A percentile compares a stretch with the other conserved stretches of the same genome.
phyloP scores from a whole-genome alignment of 1,284 basidiomycete species.

The Gymnopus androsaceus region DNA sequence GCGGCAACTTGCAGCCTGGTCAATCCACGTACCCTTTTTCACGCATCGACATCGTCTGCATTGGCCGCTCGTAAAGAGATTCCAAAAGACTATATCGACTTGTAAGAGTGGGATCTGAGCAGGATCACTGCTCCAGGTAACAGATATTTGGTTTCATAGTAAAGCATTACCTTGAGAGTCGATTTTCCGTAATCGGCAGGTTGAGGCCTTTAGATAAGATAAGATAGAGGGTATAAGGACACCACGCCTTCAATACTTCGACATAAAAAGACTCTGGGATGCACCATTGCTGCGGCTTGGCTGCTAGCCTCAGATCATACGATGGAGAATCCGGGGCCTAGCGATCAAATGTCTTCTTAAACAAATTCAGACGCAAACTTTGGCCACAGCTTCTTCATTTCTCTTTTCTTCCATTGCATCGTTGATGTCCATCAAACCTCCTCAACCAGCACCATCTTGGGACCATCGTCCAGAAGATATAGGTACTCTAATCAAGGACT shows the following conservation, averaged over 20 bases:
- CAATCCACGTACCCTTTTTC: too few relatives aligned
- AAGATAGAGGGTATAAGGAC: neutral
- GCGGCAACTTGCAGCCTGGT: too few relatives aligned
- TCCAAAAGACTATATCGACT: too few relatives aligned
- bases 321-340: conserved; percentile 43
- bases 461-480: conserved; percentile 68
- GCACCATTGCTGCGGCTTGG: conserved; percentile 38
- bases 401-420: conserved; percentile 7
- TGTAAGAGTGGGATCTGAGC: too few relatives aligned
- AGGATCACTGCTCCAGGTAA: too few relatives aligned
- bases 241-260: neutral
- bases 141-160: too few relatives aligned
- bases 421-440: conserved; percentile 49
- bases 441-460: conserved; percentile 71
- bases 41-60: too few relatives aligned
- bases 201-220: too few relatives aligned
- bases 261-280: conserved; percentile 25
- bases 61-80: too few relatives aligned
- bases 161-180: too few relatives aligned
- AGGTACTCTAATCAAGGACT: conserved; percentile 54
- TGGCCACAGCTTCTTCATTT: conserved; percentile 16
- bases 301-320: conserved; percentile 38
- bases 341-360: conserved; percentile 23
- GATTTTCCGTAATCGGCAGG: too few relatives aligned
- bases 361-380: conserved; percentile 12